Base-by-base conservation (phyloP, 352 stramenopile genomes). In the Blastocystis sp. region DNA sequence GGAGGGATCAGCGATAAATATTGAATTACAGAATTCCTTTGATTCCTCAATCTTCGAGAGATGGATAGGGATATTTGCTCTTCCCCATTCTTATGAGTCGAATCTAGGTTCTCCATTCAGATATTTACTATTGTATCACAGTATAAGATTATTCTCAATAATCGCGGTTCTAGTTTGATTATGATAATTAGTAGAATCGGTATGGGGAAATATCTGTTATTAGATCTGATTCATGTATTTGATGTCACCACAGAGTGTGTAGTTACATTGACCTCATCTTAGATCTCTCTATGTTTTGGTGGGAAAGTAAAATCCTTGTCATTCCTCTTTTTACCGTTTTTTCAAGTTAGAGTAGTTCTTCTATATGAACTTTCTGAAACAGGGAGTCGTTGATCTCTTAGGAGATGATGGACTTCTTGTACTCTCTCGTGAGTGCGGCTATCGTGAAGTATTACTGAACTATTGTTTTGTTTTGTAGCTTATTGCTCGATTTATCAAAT, bases 291-390 rank as follows among this genome's bases (percentile, higher is more conserved):
- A 62, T 62, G 20, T 23, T 62, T 62, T 62, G 54, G 54, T 62
- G 20, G 23, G 23, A 62, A 62, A 62, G 20, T 62, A 62, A 23
- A 62, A 23, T 62, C 54, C 23, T 20, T 20, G 20, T 23, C 59
- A 11, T 39, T 66, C 39, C 29, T 66, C 59, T 66, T 66, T 11
- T 15, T 15, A 8, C 39, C 4, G 29, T 34, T 34, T 34, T 34
- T 34, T 34, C 29, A 34, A 34, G 29, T 34, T 34, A 0, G 29
- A 34, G 1, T 34, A 34, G 29, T 34, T 34, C 1, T 7, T 43
- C 20, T 20, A 3, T n/a, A 84, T 84, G 73, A 64, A 84, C 73
- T 84, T 84, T 66, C 43, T 84, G 53, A 84, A 84, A 53, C n/a
- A 68, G 7, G 73, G 43, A 15, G 73, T 84, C 34, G 29, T 43